Base-by-base conservation (phyloP, 345 rosid genomes). In the Erysimum cheiranthoides region DNA sequence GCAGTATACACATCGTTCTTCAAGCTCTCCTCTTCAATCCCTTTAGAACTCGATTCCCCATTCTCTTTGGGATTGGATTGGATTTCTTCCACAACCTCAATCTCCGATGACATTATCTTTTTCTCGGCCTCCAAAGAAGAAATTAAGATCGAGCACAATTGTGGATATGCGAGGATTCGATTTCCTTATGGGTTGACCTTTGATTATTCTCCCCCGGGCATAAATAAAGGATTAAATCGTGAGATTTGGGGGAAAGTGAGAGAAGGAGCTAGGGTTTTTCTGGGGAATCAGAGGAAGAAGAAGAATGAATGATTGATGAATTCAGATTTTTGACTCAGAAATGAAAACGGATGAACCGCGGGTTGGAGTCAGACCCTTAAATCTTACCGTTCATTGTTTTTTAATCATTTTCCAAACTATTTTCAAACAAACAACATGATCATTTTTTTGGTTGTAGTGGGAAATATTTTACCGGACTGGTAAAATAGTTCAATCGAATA, bases 1-100 rank as follows among this genome's bases (percentile, higher is more conserved):
- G 96, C 96, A 32, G 97, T 87, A 80, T 90, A 93, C 2, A 93
- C 93, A 71, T 90, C 94, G 77, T 90, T 77, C 86, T 70, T 82
- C 73, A 87, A 83, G 60, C 81, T 84, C 68, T 86, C 97, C 13
- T 85, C 90, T 30, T 75, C 78, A n/a, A 47, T 16, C 57, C 76
- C 67, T n/a, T 56, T 67, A 10, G 79, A 73, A 18, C 54, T 58
- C 63, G 75, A 71, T 45, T 78, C 81, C 25, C 25, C 25, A 21
- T 21, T 21, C 25, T 21, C 25, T 1, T 21, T 21, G 40, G 68
- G 46, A 56, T 70, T 79, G 17, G 80, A 71, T 57, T 71, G 79
- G 38, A 73, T 86, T 58, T 85, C 88, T 77, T 85, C 93, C 6
- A 90, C 90, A 21, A 92, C 88, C 85, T 92, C 96, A 84, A 92